Evolutionary conservation across 2,329 filamentous ascomycete species (phyloP), one percentile per base, ranked within the genome.

Genomic region (Ophiosphaerella korrae): DNA sequence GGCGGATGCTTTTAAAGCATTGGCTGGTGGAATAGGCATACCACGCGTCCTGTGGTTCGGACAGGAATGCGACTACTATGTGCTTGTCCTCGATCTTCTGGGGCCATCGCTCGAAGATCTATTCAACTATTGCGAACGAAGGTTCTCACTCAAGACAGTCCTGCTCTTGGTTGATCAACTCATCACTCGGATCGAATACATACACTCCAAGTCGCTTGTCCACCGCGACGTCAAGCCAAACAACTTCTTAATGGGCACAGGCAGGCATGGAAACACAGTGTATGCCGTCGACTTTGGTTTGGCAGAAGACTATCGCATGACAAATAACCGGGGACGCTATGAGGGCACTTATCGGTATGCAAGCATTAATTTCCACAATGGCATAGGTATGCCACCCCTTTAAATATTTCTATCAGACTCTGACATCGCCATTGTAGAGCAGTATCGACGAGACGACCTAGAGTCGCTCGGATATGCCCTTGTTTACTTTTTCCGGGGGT

Each of bases 61-160:
- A 65, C 97, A 93, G 54, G 94, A 99, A 79, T 97, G 93, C 78
- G 94, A 97, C 81, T 97, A 99, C 86, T 97, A 99, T 78, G 94
- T 94, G 75, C 97, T 99, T 93, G 94, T 99, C 45, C 86, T 97
- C 62, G 94, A 99, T 72, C 87, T 99, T 23, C 89, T 99, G 51
- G 94, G 94, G 34, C 94, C 94, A 63, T 94, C 89, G 71, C 80
- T 99, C 77, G 94, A 99, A 79, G 94, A 99, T 74, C 84, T 99
- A 31, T 99, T 99, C 90, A 97, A 99, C 85, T 97, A 97, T 78
- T 99, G 94, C 87, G 97, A 97, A 86, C 89, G 94, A 77, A 97
- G 97, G 77, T 99, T 97, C 82, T 97, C 94, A 9, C 81, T 99
- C 64, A 99, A 99, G 88, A 99, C 94, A 1, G 94, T 99, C 23